Evolutionary conservation across 768 basidiomycete species (phyloP), one percentile per base, ranked within the genome.

Genomic region (Rossbeevera mucosa): DNA sequence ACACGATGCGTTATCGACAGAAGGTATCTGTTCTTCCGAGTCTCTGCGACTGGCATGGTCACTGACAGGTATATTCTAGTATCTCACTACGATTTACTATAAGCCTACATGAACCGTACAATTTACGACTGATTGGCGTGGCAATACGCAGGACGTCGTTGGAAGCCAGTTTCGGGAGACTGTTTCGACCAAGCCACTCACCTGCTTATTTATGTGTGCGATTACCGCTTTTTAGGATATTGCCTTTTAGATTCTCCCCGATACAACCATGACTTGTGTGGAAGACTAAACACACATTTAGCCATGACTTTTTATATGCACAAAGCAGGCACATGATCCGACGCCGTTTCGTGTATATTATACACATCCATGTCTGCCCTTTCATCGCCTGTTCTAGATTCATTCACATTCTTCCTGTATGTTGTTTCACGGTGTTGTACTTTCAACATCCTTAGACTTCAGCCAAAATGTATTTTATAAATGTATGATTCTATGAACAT

Each of bases 1-100:
- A 83, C 54, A 98, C 94, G 52, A 93, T 86, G 47, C 75, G 94
- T 65, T 97, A 96, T 74, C 76, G 84, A 71, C 82, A 88, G 74
- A 98, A 95, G 86, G 91, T 91, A 63, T 50, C 50, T 47, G 43
- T 48, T 56, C 43, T 40, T 51, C 43, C 21, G 7, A 9, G 28
- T 56, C 47, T 47, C 33, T 48, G 48, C 13, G 20, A 57, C 44
- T 25, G 33, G 47, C 18, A 18, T 20, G 49, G 26, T 56, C 24
- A 41, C 57, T 66, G 18, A 70, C 54, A 28, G 21, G 55, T 20
- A 2, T 54, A 28, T 55, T 51, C 26, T 63, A 91, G 88, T 92
- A 86, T 75, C 80, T 92, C 69, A 90, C 90, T 43, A 91, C 87
- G 46, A 81, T 92, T 64, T 91, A 83, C 67, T 89, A 88, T 72